Percentiles rank a stretch among this genome's conserved stretches.
Evolutionary conservation across 192 early-diverging fungal species (phyloP).

Genomic region (Pecoramyces ruminantium): DNA sequence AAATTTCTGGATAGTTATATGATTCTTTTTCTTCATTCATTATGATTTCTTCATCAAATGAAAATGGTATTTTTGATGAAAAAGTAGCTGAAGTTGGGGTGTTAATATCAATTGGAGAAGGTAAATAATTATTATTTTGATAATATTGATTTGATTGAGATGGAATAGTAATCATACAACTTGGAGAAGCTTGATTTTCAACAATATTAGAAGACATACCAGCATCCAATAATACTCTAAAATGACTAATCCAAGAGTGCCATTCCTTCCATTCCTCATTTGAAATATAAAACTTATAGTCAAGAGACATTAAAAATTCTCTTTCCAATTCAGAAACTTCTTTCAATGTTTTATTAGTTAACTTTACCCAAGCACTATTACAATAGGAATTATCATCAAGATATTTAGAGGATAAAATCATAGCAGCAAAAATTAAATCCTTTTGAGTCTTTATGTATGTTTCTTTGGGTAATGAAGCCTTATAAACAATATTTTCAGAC

Average conservation of each 20-base stretch:
- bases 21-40: background rate
- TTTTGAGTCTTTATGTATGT: background rate
- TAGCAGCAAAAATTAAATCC: background rate
- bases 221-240: background rate
- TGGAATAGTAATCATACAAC: background rate
- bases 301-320: background rate
- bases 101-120: background rate
- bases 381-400: background rate
- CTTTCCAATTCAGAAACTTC: background rate
- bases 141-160: background rate
- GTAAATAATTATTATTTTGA: background rate
- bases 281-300: background rate
- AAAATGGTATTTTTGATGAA: background rate
- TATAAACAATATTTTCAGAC: background rate
- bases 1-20: background rate
- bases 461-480: background rate
- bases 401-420: background rate
- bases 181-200: background rate
- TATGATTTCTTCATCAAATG: background rate
- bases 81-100: background rate
- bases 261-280: background rate
- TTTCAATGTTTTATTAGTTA: background rate
- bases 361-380: background rate
- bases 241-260: background rate
- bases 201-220: background rate